Conservation (phyloP, 192 early-diverging fungal genomes). For the Chytriomyces sp. region DNA sequence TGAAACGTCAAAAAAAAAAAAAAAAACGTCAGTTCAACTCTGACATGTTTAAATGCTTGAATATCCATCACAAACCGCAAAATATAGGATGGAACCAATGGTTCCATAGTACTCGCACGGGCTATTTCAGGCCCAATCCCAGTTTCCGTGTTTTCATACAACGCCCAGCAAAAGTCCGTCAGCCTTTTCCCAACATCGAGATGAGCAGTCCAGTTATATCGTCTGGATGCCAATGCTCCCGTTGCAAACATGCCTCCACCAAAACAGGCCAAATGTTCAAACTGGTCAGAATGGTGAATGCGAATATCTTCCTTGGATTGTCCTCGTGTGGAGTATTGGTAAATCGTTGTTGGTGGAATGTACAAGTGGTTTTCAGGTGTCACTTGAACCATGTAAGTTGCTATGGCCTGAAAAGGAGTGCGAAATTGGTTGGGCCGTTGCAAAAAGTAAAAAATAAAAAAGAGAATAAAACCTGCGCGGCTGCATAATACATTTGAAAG, state of each 20-base stretch:
- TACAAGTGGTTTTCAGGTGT: not conserved
- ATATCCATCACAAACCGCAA: conserved; percentile 32
- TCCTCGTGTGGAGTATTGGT: no score
- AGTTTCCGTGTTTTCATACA: conserved; percentile 73
- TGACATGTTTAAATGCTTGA: no score
- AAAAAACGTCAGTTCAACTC: not conserved
- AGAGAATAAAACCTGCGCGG: conserved; percentile 13
- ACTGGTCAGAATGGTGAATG: not conserved
- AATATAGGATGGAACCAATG: conserved; percentile 21
- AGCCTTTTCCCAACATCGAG: conserved; percentile 37
- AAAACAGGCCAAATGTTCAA: conserved; percentile 56
- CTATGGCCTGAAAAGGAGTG: no score
- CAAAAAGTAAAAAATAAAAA: no score
- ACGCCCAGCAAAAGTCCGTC: conserved; percentile 52
- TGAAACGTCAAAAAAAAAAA: not conserved
- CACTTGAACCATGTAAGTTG: conserved; percentile 10
- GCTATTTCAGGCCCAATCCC: conserved; percentile 82
- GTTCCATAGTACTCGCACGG: conserved; percentile 2
- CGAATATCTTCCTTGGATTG: no score
- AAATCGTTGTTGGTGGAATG: not conserved
- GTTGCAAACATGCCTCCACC: conserved; percentile 72
- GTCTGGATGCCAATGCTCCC: conserved; percentile 51
- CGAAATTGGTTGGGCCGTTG: no score
- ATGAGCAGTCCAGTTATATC: conserved; percentile 40
- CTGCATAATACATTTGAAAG: conserved; percentile 14